Conservation (phyloP, 2,329 filamentous ascomycete genomes). For the Fusarium nanum region DNA sequence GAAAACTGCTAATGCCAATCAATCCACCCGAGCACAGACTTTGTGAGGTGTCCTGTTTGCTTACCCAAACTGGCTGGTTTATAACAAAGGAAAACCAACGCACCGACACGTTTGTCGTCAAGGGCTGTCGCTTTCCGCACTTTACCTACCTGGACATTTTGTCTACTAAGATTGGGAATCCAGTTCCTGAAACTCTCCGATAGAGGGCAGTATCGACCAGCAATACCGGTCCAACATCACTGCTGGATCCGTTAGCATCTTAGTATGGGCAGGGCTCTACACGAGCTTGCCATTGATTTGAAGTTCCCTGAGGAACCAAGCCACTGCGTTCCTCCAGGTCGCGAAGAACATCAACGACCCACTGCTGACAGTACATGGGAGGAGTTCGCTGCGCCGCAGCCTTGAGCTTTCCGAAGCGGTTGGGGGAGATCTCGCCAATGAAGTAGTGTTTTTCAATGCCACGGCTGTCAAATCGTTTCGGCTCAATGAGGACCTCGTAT, state of each 20-base stretch:
- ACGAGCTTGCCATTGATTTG: neutral
- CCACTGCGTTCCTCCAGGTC: neutral
- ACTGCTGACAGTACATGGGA: neutral
- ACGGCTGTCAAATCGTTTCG: neutral
- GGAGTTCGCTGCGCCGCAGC: neutral
- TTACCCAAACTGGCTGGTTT: neutral
- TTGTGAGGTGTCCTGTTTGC: neutral
- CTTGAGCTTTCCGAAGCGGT: neutral
- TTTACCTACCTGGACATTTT: neutral
- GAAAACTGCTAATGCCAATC: neutral
- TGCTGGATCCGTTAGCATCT: neutral
- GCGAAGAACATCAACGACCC: neutral
- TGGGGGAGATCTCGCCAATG: neutral
- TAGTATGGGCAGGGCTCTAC: neutral
- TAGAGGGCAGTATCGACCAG: neutral
- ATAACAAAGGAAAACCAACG: neutral
- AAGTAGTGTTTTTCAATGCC: neutral
- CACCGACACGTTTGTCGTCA: neutral
- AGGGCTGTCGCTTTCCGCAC: neutral
- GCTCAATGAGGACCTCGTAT: neutral
- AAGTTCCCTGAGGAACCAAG: neutral
- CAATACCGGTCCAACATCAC: neutral
- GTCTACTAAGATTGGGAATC: neutral
- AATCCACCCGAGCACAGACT: neutral
- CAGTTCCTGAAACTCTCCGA: neutral